phyloP scores from a whole-genome alignment of 2,329 filamentous ascomycete genomes.

The Colletotrichum acutatum region DNA sequence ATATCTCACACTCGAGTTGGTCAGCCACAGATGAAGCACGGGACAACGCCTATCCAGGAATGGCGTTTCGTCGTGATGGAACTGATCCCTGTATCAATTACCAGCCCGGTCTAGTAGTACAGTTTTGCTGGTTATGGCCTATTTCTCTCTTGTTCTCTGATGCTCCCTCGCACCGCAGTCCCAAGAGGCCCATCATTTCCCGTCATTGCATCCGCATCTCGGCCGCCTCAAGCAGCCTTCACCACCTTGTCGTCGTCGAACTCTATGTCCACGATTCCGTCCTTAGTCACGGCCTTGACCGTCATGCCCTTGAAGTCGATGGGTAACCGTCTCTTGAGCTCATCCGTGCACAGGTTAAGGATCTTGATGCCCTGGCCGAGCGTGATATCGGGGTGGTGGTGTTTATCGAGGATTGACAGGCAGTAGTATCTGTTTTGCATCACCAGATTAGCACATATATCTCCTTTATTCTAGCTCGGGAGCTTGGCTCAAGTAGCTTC shows the following conservation, averaged over 20 bases:
- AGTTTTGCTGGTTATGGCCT: constrained; percentile 30
- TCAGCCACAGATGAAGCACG: neutral
- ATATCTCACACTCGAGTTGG: neutral
- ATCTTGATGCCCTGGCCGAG: constrained; percentile 93
- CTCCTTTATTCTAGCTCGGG: neutral
- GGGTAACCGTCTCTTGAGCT: constrained; percentile 94
- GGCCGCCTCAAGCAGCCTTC: constrained; percentile 62
- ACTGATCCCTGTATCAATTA: constrained; percentile 36
- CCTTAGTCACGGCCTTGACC: constrained; percentile 95
- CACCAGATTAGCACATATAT: constrained; percentile 38
- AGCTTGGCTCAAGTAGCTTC: neutral
- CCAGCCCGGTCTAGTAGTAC: constrained; percentile 38
- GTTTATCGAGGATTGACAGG: constrained; percentile 96
- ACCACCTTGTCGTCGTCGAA: constrained; percentile 85
- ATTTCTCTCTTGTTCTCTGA: neutral
- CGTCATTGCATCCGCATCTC: constrained; percentile 29
- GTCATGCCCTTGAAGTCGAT: constrained; percentile 98
- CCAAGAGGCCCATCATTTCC: constrained; percentile 6
- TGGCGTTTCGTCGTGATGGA: constrained; percentile 14
- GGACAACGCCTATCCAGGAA: neutral
- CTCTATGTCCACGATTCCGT: constrained; percentile 86
- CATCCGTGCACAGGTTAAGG: constrained; percentile 93
- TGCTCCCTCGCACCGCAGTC: constrained; percentile 21
- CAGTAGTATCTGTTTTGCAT: constrained; percentile 85
- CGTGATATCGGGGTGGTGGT: constrained; percentile 94